A percentile compares a stretch with the other conserved stretches of the same genome.
phyloP scores from a whole-genome alignment of 371 early-diverging fungal species.

The Mortierella sp. region DNA sequence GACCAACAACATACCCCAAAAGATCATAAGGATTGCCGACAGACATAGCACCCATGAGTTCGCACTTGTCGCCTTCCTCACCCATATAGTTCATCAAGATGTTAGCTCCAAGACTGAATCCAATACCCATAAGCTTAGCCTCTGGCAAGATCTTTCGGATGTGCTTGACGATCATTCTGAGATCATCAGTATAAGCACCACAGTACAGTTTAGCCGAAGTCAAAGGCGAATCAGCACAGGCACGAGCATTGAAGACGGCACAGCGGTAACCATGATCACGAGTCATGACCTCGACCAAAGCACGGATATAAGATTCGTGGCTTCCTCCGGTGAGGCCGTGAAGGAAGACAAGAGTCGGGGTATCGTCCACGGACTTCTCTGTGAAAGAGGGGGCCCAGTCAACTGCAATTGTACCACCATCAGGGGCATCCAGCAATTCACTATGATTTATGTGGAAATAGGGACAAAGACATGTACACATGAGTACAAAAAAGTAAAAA shows the following conservation, averaged over 20 bases:
- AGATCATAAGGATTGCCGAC: slow-evolving; percentile 92
- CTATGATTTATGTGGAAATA: slow-evolving; percentile 13
- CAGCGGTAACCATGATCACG: slow-evolving; percentile 72
- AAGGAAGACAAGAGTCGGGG: slow-evolving; percentile 80
- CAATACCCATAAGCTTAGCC: slow-evolving; percentile 81
- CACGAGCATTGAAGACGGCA: slow-evolving; percentile 91
- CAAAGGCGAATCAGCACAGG: slow-evolving; percentile 84
- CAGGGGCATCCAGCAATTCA: slow-evolving; percentile 60
- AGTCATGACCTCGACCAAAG: slow-evolving; percentile 73
- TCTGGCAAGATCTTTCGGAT: slow-evolving; percentile 68
- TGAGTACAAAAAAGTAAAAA: background rate
- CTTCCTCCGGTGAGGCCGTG: slow-evolving; percentile 94
- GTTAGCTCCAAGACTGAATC: slow-evolving; percentile 94
- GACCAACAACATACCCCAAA: slow-evolving; percentile 57
- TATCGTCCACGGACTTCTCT: slow-evolving; percentile 63
- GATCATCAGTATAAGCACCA: slow-evolving; percentile 88
- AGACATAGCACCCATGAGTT: slow-evolving; percentile 80
- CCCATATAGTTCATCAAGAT: slow-evolving; percentile 93
- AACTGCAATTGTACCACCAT: slow-evolving; percentile 88
- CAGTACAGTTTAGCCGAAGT: slow-evolving; percentile 85
- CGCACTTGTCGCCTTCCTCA: slow-evolving; percentile 83
- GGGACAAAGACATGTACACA: background rate
- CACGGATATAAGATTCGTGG: slow-evolving; percentile 89
- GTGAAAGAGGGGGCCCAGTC: slow-evolving; percentile 84
- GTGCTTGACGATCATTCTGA: slow-evolving; percentile 71